A percentile compares a stretch with the other conserved stretches of the same genome.
Evolutionary conservation across 116 monocot species (phyloP).

Genomic region (Cymodocea nodosa): DNA sequence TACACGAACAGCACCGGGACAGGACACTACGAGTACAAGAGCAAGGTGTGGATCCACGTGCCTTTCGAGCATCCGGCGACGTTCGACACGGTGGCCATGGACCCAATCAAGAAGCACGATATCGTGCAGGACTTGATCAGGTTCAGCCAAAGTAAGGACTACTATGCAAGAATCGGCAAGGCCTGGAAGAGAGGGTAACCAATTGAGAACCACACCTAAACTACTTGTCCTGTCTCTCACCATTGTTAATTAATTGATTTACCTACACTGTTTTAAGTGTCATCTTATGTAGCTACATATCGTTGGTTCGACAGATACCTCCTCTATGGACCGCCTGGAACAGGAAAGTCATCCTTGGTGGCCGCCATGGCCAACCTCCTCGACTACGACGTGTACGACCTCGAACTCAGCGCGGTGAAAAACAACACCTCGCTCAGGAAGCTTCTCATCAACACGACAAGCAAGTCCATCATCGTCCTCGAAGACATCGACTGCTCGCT

Average conservation of each 20-base stretch:
- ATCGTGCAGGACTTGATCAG: slow-evolving; percentile 24
- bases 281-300: no score
- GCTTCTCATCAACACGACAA: slow-evolving; percentile 9
- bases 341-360: slow-evolving; percentile 58
- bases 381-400: slow-evolving; percentile 59
- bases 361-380: slow-evolving; percentile 69
- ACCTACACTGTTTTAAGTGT: no score
- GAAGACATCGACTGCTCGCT: slow-evolving; percentile 91
- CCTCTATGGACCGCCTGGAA: slow-evolving; percentile 45
- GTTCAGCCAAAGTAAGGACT: slow-evolving; percentile 38
- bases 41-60: slow-evolving; percentile 34
- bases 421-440: slow-evolving; percentile 10
- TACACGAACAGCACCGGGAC: slow-evolving; percentile 13
- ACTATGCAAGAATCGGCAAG: slow-evolving; percentile 43
- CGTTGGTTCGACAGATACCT: neutral
- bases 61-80: slow-evolving; percentile 48
- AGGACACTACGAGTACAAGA: neutral
- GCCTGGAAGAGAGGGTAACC: slow-evolving; percentile 45
- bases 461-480: slow-evolving; percentile 51
- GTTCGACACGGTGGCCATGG: slow-evolving; percentile 53
- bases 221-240: no score
- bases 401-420: slow-evolving; percentile 25
- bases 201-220: neutral
- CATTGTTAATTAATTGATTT: no score
- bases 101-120: slow-evolving; percentile 27